A percentile compares a stretch with the other conserved stretches of the same genome.
phyloP scores from a whole-genome alignment of 768 basidiomycete species.

The Termitomyces heimii region DNA sequence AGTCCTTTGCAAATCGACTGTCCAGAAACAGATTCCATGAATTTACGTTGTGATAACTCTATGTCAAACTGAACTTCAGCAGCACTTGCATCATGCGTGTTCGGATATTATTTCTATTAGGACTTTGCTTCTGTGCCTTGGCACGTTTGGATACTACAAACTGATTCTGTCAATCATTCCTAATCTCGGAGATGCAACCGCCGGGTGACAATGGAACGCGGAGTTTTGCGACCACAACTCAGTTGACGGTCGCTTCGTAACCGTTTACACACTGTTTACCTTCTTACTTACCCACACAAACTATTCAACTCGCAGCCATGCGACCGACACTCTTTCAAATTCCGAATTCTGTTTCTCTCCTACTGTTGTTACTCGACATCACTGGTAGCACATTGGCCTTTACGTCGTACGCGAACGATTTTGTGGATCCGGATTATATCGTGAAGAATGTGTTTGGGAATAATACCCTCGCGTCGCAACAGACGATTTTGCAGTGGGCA shows the following conservation, averaged over 20 bases:
- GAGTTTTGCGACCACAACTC: background rate
- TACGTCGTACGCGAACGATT: conserved; percentile 48
- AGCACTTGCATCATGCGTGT: background rate
- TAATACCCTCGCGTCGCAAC: conserved; percentile 39
- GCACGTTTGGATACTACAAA: background rate
- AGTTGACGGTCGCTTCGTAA: background rate
- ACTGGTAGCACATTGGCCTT: conserved; percentile 16
- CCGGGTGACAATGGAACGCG: background rate
- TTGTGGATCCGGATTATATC: conserved; percentile 47
- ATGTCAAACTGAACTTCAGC: background rate
- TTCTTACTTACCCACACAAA: background rate
- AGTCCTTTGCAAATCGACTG: too few relatives aligned
- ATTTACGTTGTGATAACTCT: background rate
- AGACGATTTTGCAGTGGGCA: conserved; percentile 43
- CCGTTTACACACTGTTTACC: background rate
- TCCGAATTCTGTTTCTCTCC: conserved; percentile 14
- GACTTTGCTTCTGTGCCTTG: too few relatives aligned
- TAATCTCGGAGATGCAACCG: background rate
- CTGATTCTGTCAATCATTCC: background rate
- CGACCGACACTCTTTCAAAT: conserved; percentile 23
- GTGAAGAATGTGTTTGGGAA: conserved; percentile 33
- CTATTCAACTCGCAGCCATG: conserved; percentile 14
- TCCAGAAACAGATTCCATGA: too few relatives aligned
- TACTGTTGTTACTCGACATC: background rate
- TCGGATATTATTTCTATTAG: too few relatives aligned